A percentile compares a stretch with the other conserved stretches of the same genome.
phyloP scores from a whole-genome alignment of 345 rosid species.

The Salix suchowensis region DNA sequence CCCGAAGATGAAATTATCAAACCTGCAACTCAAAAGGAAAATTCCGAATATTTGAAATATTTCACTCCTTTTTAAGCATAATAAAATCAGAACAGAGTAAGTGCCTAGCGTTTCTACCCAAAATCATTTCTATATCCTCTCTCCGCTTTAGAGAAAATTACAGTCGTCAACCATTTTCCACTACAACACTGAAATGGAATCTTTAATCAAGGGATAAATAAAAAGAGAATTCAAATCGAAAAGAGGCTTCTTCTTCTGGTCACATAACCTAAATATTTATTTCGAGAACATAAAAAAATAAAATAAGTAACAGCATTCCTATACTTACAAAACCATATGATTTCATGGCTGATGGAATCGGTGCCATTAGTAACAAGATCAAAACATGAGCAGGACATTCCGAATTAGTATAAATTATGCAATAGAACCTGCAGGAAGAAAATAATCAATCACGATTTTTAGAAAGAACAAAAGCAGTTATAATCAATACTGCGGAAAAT shows the following conservation, averaged over 20 bases:
- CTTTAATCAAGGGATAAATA: neutral
- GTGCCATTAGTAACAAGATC: slow-evolving; percentile 13
- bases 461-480: neutral
- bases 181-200: slow-evolving; percentile 34
- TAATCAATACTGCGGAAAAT: neutral
- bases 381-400: slow-evolving; percentile 7
- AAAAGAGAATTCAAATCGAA: neutral
- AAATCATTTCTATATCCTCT: slow-evolving; percentile 41
- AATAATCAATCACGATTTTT: neutral
- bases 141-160: slow-evolving; percentile 33
- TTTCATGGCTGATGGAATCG: slow-evolving; percentile 12
- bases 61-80: neutral
- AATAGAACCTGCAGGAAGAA: neutral
- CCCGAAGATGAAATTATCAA: slow-evolving; percentile 32
- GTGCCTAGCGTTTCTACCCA: slow-evolving; percentile 41
- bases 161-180: slow-evolving; percentile 36
- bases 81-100: neutral
- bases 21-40: slow-evolving; percentile 33
- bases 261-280: neutral
- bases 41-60: neutral
- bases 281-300: neutral
- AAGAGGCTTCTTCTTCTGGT: neutral
- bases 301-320: neutral
- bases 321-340: slow-evolving; percentile 13
- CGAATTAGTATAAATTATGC: slow-evolving; percentile 4